Conservation (phyloP, 768 basidiomycete species). For the Mycena crocata region DNA sequence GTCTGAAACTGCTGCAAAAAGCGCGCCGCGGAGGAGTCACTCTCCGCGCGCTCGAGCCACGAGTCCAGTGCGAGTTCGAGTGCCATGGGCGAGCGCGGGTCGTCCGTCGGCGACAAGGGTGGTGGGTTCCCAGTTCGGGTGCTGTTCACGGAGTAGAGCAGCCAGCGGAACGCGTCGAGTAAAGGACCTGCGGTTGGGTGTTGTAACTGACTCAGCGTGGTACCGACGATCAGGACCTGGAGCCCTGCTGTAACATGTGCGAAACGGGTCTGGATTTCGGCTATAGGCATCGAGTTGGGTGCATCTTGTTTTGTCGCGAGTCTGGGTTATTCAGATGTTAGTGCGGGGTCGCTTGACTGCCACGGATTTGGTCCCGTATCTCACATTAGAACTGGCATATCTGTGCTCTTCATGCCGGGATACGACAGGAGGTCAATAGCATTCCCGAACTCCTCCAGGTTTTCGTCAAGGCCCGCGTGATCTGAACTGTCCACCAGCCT, state of each 20-base stretch:
- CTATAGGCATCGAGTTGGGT: conserved; percentile 60
- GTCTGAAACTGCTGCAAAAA: conserved; percentile 51
- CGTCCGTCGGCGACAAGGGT: conserved; percentile 13
- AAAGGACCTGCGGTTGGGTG: conserved; percentile 42
- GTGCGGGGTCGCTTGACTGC: neutral
- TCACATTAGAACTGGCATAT: conserved; percentile 49
- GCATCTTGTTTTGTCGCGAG: conserved; percentile 75
- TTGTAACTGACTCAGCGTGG: conserved; percentile 33
- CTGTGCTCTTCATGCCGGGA: conserved; percentile 9
- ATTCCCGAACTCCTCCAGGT: conserved; percentile 58
- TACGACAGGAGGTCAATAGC: conserved; percentile 54
- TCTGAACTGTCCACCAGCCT: conserved; percentile 69
- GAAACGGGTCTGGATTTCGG: conserved; percentile 55
- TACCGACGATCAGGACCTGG: conserved; percentile 44
- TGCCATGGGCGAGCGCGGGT: conserved; percentile 34
- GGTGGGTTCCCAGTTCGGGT: conserved; percentile 26
- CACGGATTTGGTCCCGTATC: conserved; percentile 23
- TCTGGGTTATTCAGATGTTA: conserved; percentile 40
- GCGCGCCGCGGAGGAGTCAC: conserved; percentile 41
- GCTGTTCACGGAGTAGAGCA: conserved; percentile 45
- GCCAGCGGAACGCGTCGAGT: conserved; percentile 55
- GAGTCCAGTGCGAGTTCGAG: conserved; percentile 38
- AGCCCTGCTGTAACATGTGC: conserved; percentile 43
- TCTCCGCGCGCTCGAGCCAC: conserved; percentile 50
- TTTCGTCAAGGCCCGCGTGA: conserved; percentile 61